Evolutionary conservation across 805 yeast species (phyloP).

Genomic region (Brettanomyces custersianus): DNA sequence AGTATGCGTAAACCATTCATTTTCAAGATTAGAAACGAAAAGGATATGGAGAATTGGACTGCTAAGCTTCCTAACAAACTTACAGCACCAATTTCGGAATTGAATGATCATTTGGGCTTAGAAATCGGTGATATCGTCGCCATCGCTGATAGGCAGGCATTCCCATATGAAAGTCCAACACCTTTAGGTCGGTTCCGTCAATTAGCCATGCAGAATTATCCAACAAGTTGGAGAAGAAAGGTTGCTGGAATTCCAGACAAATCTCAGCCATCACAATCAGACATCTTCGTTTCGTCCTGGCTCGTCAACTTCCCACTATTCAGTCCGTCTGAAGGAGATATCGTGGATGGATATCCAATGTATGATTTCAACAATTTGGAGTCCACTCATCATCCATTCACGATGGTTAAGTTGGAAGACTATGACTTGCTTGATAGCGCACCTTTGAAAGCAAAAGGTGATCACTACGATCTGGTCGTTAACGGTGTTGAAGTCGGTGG

Average conservation of each 20-base stretch:
- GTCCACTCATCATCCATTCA: constrained; percentile 96
- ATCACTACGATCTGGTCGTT: constrained; percentile 87
- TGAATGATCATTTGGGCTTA: constrained; percentile 32
- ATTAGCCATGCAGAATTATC: constrained; percentile 49
- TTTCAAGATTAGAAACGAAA: constrained; percentile 36
- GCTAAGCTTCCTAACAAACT: constrained; percentile 14
- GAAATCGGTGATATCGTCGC: constrained; percentile 69
- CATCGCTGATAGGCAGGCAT: constrained; percentile 58
- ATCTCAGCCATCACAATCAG: constrained; percentile 13
- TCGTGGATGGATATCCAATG: constrained; percentile 39
- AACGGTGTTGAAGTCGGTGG: constrained; percentile 97
- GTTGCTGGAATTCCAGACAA: constrained; percentile 12
- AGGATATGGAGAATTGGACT: constrained; percentile 37
- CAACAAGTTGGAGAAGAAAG: constrained; percentile 40
- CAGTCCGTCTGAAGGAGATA: constrained; percentile 51
- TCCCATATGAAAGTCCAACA: constrained; percentile 87
- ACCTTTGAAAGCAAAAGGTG: constrained; percentile 69
- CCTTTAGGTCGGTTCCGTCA: constrained; percentile 87
- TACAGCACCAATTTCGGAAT: constrained; percentile 3
- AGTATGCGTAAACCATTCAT: constrained; percentile 50
- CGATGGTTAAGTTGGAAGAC: constrained; percentile 76
- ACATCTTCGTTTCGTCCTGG: constrained; percentile 65
- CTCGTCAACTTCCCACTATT: constrained; percentile 89
- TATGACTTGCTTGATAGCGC: constrained; percentile 41
- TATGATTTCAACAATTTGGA: constrained; percentile 42